These are phyloP conservation scores for Piloderma croceum DNA, from an alignment of 768 basidiomycete genomes.

Conservation along the genomic window DNA sequence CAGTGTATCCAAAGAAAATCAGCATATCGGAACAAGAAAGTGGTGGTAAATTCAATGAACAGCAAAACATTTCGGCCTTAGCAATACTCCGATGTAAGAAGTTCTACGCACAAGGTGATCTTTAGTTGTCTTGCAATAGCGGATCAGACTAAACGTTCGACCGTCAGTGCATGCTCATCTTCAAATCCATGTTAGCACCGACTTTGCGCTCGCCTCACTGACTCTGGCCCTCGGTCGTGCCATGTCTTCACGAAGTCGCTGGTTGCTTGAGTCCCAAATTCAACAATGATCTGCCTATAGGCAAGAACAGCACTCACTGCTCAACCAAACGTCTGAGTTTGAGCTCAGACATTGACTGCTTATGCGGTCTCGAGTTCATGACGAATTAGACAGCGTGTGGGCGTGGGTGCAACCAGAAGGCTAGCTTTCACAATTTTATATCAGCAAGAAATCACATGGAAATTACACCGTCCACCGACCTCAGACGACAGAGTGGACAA, in stretches of 20 bases:
- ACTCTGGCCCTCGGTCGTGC: conserved; percentile 84
- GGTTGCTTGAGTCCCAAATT: no score
- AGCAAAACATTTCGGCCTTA: not conserved
- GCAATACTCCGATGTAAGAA: not conserved
- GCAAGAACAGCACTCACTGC: no score
- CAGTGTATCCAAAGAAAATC: conserved; percentile 6
- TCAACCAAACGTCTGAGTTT: conserved; percentile 91
- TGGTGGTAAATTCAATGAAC: conserved; percentile 6
- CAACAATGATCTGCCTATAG: no score
- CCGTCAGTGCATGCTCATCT: no score
- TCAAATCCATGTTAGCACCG: no score
- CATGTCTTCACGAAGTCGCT: conserved; percentile 84
- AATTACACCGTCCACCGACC: conserved; percentile 10
- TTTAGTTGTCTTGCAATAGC: conserved; percentile 90
- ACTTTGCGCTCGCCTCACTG: conserved; percentile 89
- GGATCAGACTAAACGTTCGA: conserved; percentile 82
- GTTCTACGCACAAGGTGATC: conserved; percentile 71
- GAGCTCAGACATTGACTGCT: conserved; percentile 96
- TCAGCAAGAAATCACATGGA: conserved; percentile 15
- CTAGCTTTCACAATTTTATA: conserved; percentile 17
- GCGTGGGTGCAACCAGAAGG: no score
- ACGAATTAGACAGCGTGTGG: no score
- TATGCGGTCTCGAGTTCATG: conserved; percentile 75
- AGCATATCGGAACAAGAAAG: conserved; percentile 6
- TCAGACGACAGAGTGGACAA: conserved; percentile 14